A percentile compares a stretch with the other conserved stretches of the same genome.
Conservation (phyloP, 1,284 basidiomycete genomes). For the Tilletia indica region DNA sequence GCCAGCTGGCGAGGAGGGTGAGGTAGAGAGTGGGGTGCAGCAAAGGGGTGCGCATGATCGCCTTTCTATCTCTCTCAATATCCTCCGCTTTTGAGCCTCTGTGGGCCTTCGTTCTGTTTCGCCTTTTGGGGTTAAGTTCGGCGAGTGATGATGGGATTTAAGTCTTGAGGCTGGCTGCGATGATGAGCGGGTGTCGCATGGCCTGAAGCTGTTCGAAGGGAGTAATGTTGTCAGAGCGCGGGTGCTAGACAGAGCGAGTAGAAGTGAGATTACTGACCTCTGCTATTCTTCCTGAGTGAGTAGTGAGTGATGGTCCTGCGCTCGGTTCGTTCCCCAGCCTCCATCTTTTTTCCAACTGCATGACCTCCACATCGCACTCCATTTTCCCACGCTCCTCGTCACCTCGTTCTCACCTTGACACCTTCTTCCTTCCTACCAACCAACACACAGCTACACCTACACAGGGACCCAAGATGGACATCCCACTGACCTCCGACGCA, state of each 20-base stretch:
- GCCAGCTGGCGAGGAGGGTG: slow-evolving; percentile 15
- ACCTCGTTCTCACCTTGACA: background rate
- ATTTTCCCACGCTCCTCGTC: slow-evolving; percentile 2
- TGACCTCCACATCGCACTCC: slow-evolving; percentile 3
- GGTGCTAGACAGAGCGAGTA: too few relatives aligned
- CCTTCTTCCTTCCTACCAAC: background rate
- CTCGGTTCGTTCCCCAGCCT: background rate
- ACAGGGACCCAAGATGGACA: slow-evolving; percentile 39
- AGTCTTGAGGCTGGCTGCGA: too few relatives aligned
- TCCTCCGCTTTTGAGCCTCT: background rate
- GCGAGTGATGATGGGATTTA: too few relatives aligned
- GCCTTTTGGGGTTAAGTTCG: too few relatives aligned
- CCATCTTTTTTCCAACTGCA: background rate
- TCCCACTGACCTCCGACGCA: slow-evolving; percentile 66
- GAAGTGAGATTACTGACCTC: too few relatives aligned
- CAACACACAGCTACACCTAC: background rate
- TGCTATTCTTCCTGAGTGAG: too few relatives aligned
- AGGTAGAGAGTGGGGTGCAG: slow-evolving; percentile 4
- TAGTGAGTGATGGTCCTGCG: too few relatives aligned
- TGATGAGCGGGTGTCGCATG: too few relatives aligned
- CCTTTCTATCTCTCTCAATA: background rate
- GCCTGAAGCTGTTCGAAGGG: too few relatives aligned
- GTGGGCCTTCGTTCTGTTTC: too few relatives aligned
- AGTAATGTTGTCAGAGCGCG: too few relatives aligned
- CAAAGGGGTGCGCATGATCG: background rate